Evolutionary conservation across 2,329 filamentous ascomycete species (phyloP).

Genomic region (Diaporthe sp.): DNA sequence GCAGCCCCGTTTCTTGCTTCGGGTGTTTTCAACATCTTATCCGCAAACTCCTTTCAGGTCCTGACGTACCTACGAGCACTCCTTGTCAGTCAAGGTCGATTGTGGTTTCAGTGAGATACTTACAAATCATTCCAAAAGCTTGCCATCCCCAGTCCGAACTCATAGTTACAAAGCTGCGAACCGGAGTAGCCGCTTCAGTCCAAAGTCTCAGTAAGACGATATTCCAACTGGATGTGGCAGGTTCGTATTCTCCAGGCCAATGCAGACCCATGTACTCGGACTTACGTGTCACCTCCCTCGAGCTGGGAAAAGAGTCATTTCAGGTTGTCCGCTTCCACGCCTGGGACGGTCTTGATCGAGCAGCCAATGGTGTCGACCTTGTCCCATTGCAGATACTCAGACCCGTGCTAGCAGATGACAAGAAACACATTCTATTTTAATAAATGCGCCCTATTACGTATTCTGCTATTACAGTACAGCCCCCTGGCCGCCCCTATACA

Average conservation of each 20-base stretch:
- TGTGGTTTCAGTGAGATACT: neutral
- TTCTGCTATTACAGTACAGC: no score
- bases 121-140: slow-evolving; percentile 1
- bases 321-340: neutral
- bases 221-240: neutral
- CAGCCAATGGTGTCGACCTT: slow-evolving; percentile 6
- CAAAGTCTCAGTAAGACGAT: neutral
- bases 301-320: neutral
- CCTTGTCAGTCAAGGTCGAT: no score
- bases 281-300: neutral
- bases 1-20: slow-evolving; percentile 1
- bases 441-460: no score
- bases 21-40: neutral
- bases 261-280: neutral
- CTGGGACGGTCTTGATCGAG: slow-evolving; percentile 5
- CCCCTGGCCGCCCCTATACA: no score
- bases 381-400: neutral
- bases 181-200: neutral
- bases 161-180: neutral
- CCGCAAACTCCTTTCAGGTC: slow-evolving; percentile 4
- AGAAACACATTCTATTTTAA: no score
- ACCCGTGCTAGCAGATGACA: no score
- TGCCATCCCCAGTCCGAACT: neutral
- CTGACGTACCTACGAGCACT: neutral
- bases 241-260: neutral